Percentiles rank a stretch among this genome's conserved stretches.
These are phyloP conservation scores for Neopestalotiopsis sp. DNA, from an alignment of 2,329 filamentous ascomycete species.

Conservation along the genomic window DNA sequence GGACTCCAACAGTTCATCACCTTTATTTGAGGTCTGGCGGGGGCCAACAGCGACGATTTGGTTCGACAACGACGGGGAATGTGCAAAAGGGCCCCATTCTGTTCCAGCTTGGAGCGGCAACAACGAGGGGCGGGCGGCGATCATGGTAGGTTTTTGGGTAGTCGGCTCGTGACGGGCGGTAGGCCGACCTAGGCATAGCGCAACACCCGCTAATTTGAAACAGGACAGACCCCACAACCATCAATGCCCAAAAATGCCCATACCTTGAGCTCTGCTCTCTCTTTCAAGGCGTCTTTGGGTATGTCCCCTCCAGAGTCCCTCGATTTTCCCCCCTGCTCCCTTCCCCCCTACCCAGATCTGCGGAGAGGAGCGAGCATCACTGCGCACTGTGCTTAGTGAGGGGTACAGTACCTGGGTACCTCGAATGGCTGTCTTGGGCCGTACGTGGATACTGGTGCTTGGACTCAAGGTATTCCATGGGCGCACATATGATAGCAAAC, in stretches of 20 bases:
- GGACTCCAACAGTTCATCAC: not conserved
- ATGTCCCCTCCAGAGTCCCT: not conserved
- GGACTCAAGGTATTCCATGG: not conserved
- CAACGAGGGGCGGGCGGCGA: conserved; percentile 4
- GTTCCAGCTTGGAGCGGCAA: not conserved
- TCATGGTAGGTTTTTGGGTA: conserved; percentile 24
- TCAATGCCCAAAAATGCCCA: conserved; percentile 32
- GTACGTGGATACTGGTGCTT: not conserved
- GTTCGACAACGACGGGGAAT: not conserved
- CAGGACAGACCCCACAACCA: conserved; percentile 33
- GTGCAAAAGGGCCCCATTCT: not conserved
- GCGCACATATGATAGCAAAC: not conserved
- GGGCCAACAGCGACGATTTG: not conserved
- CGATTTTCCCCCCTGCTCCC: not conserved
- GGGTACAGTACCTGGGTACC: not conserved
- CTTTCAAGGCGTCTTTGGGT: not conserved
- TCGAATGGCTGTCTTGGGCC: not conserved
- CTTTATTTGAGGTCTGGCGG: not conserved
- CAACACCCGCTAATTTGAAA: conserved; percentile 37
- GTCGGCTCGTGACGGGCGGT: conserved; percentile 31
- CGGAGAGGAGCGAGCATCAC: not conserved
- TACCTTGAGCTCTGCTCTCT: conserved; percentile 10
- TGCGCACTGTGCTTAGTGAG: conserved; percentile 3
- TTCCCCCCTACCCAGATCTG: conserved; percentile 1
- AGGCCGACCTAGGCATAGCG: conserved; percentile 31